Conservation (phyloP, 2,329 filamentous ascomycete genomes). For the Cladosporium sp. region DNA sequence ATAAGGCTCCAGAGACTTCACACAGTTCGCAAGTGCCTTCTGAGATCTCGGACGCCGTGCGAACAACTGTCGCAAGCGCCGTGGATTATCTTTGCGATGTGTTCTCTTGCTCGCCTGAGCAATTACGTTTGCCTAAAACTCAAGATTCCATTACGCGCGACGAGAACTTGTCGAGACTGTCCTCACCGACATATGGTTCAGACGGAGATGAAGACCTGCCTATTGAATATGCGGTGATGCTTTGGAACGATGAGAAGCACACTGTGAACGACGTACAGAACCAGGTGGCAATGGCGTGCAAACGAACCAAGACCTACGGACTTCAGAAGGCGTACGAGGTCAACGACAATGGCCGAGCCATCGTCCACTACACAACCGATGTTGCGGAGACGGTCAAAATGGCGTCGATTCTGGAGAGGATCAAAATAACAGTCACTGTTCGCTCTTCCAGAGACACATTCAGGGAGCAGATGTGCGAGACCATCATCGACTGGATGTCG, state of each 20-base stretch:
- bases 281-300: constrained; percentile 86
- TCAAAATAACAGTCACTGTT: constrained; percentile 93
- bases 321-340: constrained; percentile 78
- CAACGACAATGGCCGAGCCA: constrained; percentile 80
- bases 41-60: constrained; percentile 72
- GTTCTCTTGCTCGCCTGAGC: constrained; percentile 95
- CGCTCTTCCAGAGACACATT: constrained; percentile 92
- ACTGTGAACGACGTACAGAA: constrained; percentile 87
- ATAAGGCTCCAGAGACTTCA: constrained; percentile 26
- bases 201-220: constrained; percentile 33
- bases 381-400: constrained; percentile 70
- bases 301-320: constrained; percentile 65
- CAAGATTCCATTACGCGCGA: constrained; percentile 76
- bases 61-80: constrained; percentile 77
- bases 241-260: constrained; percentile 99
- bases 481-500: constrained; percentile 91
- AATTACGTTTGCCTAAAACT: constrained; percentile 81
- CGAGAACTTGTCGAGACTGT: constrained; percentile 71
- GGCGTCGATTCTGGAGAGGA: constrained; percentile 85
- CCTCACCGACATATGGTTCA: constrained; percentile 42
- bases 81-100: constrained; percentile 98
- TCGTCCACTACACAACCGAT: constrained; percentile 72
- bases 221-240: constrained; percentile 74
- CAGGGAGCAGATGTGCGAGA: constrained; percentile 97
- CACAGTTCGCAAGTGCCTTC: constrained; percentile 54